Percentiles rank a stretch among this genome's conserved stretches.
phyloP scores from a whole-genome alignment of 2,329 filamentous ascomycete species.

The Alternaria rosae region DNA sequence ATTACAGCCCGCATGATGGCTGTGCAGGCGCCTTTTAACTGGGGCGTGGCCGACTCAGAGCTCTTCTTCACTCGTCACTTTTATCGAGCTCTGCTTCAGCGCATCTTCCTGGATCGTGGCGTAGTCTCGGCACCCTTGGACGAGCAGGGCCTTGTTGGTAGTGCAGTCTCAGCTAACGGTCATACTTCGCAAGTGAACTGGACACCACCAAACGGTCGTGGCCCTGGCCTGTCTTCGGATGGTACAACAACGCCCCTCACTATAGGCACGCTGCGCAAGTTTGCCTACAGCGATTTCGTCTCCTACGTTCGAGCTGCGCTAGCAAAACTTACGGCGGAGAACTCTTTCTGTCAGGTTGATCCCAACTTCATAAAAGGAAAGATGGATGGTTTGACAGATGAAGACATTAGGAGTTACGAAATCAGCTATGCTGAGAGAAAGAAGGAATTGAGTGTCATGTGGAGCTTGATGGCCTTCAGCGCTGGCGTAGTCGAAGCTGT shows the following conservation, averaged over 20 bases:
- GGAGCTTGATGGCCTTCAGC: conserved; percentile 96
- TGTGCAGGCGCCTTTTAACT: conserved; percentile 92
- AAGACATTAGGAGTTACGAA: conserved; percentile 77
- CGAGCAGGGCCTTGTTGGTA: conserved; percentile 45
- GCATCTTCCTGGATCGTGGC: conserved; percentile 86
- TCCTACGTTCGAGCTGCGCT: conserved; percentile 84
- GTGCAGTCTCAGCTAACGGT: conserved; percentile 46
- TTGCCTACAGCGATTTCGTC: conserved; percentile 76
- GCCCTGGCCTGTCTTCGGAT: conserved; percentile 46
- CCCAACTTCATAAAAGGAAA: conserved; percentile 65
- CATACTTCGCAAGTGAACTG: conserved; percentile 45
- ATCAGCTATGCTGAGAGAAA: conserved; percentile 68
- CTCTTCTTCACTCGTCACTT: conserved; percentile 92
- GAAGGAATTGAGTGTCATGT: conserved; percentile 85
- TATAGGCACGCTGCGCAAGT: conserved; percentile 83
- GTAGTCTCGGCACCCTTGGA: conserved; percentile 68
- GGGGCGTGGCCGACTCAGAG: conserved; percentile 81
- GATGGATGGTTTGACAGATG: conserved; percentile 74
- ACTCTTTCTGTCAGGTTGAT: conserved; percentile 46
- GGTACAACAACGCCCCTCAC: conserved; percentile 79
- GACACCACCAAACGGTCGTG: conserved; percentile 59
- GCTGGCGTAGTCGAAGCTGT: conserved; percentile 87
- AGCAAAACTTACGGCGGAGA: conserved; percentile 66
- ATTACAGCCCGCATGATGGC: conserved; percentile 99
- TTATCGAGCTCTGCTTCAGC: conserved; percentile 88